These are phyloP conservation scores for Coemansia sp. DNA, from an alignment of 192 early-diverging fungal species.

Conservation along the genomic window DNA sequence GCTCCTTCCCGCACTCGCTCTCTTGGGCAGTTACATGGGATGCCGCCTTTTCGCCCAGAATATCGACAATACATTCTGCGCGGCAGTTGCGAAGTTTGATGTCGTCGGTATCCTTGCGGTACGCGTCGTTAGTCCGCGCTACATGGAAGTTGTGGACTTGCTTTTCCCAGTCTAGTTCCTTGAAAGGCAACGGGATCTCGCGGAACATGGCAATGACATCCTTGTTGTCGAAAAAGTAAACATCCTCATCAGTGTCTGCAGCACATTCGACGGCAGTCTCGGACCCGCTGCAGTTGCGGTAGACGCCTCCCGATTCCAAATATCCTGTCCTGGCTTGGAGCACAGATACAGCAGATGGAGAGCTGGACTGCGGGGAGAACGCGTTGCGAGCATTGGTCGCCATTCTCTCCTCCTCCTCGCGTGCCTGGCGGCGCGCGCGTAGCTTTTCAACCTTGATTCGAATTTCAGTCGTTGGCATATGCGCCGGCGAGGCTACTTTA, in stretches of 20 bases:
- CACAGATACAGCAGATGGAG: not conserved
- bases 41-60: constrained; percentile 21
- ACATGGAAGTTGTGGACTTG: constrained; percentile 49
- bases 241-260: constrained; percentile 2
- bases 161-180: constrained; percentile 54
- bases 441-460: constrained; percentile 20
- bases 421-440: constrained; percentile 34
- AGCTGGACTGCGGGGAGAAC: not conserved
- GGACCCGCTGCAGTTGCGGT: not conserved
- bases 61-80: constrained; percentile 25
- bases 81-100: constrained; percentile 34
- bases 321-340: not conserved
- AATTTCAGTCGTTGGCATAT: not conserved
- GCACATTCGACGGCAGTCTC: not conserved
- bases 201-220: constrained; percentile 38
- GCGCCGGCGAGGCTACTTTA: too few relatives aligned
- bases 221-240: constrained; percentile 34
- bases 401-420: constrained; percentile 17
- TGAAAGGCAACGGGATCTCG: constrained; percentile 31
- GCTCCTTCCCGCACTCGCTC: not conserved
- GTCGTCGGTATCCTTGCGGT: constrained; percentile 19
- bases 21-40: not conserved
- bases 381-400: not conserved
- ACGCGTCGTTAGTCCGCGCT: constrained; percentile 19
- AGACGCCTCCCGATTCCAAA: not conserved